Evolutionary conservation across 139 green algal genomes (phyloP).

Genomic region (Volvox africanus): DNA sequence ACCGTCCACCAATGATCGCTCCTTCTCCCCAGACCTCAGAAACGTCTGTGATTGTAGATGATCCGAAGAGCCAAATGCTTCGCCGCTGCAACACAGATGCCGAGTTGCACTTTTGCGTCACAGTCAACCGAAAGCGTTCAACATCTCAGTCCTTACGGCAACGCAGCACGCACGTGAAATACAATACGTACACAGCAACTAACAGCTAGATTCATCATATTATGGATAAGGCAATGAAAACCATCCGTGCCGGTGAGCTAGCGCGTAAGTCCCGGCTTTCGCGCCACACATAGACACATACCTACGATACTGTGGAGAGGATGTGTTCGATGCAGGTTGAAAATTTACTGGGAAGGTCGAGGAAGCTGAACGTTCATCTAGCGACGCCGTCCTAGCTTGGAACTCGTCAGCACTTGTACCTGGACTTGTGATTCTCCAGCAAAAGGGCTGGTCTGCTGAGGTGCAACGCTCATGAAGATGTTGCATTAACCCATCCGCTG

Average conservation of each 20-base stretch:
- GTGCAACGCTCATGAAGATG: conserved; percentile 33
- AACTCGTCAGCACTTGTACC: neutral
- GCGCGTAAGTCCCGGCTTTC: too few species aligned
- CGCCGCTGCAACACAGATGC: neutral
- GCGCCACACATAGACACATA: too few species aligned
- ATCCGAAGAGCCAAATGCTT: neutral
- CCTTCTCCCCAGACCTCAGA: neutral
- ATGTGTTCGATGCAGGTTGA: too few species aligned
- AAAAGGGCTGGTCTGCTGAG: conserved; percentile 16
- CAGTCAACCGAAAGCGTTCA: too few species aligned
- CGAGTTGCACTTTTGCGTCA: neutral
- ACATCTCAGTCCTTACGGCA: too few species aligned
- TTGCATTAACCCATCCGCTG: neutral
- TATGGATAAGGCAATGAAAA: neutral
- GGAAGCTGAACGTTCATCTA: too few species aligned
- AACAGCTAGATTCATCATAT: too few species aligned
- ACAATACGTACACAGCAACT: too few species aligned
- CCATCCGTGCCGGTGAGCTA: neutral
- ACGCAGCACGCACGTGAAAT: too few species aligned
- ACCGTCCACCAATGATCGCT: neutral
- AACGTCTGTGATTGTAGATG: neutral
- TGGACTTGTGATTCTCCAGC: neutral
- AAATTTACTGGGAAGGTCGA: too few species aligned
- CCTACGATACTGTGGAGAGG: too few species aligned
- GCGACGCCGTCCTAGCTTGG: neutral